Evolutionary conservation across 2,329 filamentous ascomycete genomes (phyloP).

Genomic region (Fonsecaea pedrosoi): DNA sequence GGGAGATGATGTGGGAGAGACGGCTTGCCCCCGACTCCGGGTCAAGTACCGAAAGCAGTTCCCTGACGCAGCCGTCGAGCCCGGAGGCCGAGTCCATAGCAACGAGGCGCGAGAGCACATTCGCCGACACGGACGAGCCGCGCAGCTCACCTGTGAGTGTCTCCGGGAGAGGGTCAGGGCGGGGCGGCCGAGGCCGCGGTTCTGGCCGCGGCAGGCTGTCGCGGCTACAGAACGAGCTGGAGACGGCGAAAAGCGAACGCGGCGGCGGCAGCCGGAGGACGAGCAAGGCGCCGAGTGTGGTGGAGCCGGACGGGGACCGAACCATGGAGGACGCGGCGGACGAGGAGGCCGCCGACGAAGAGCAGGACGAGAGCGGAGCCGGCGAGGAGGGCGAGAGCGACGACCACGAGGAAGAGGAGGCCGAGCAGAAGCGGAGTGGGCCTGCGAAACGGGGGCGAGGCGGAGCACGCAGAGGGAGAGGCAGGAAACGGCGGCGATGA

Average conservation of each 20-base stretch:
- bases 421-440: constrained; percentile 18
- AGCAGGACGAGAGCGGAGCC: constrained; percentile 47
- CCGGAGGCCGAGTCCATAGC: background rate
- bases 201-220: constrained; percentile 46
- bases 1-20: constrained; percentile 57
- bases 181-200: constrained; percentile 44
- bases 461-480: constrained; percentile 27
- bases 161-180: constrained; percentile 26
- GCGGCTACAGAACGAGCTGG: constrained; percentile 50
- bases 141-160: constrained; percentile 32
- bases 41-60: constrained; percentile 24
- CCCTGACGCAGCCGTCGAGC: background rate
- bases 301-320: constrained; percentile 45
- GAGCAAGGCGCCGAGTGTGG: constrained; percentile 43
- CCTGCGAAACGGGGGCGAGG: constrained; percentile 15
- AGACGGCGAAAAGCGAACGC: constrained; percentile 40
- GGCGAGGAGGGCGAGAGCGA: constrained; percentile 47
- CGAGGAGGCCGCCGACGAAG: constrained; percentile 49
- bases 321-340: constrained; percentile 42
- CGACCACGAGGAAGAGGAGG: constrained; percentile 46
- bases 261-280: constrained; percentile 38
- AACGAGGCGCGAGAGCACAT: constrained; percentile 53
- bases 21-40: constrained; percentile 47
- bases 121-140: constrained; percentile 57
- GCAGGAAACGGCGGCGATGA: constrained; percentile 44